phyloP scores from a whole-genome alignment of 1,139 yeast species.

The Nakaseomyces uthaithaninus region DNA sequence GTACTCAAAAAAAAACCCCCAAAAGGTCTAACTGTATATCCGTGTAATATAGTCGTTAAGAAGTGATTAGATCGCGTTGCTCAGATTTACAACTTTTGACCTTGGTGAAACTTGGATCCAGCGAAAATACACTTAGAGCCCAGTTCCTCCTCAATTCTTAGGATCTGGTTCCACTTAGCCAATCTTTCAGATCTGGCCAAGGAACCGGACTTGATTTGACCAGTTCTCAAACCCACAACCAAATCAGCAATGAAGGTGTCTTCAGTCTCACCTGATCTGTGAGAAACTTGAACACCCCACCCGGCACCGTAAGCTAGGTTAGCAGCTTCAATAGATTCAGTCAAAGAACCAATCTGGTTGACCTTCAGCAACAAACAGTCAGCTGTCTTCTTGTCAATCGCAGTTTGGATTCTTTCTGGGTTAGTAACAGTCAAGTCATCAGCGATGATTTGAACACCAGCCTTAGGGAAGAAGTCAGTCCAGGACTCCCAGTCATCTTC shows the following conservation, averaged over 20 bases:
- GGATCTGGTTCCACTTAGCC: slow-evolving; percentile 92
- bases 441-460: slow-evolving; percentile 80
- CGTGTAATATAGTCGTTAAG: no score
- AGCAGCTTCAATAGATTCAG: slow-evolving; percentile 92
- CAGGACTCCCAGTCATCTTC: slow-evolving; percentile 99
- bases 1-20: background rate
- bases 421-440: slow-evolving; percentile 97
- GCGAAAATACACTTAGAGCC: slow-evolving; percentile 89
- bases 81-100: slow-evolving; percentile 31
- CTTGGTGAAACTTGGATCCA: slow-evolving; percentile 72
- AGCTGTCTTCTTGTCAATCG: slow-evolving; percentile 91
- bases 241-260: slow-evolving; percentile 96
- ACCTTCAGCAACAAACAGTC: slow-evolving; percentile 90
- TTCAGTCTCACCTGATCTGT: slow-evolving; percentile 98
- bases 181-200: slow-evolving; percentile 99
- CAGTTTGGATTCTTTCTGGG: slow-evolving; percentile 86
- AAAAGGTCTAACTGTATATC: no score
- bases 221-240: slow-evolving; percentile 91
- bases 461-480: slow-evolving; percentile 73
- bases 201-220: slow-evolving; percentile 99
- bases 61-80: no score
- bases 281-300: slow-evolving; percentile 98
- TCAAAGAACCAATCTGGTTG: slow-evolving; percentile 85
- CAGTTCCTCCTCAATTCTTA: slow-evolving; percentile 94
- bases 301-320: slow-evolving; percentile 81